Conservation (phyloP, 345 rosid species). For the Gynandropsis gynandra region DNA sequence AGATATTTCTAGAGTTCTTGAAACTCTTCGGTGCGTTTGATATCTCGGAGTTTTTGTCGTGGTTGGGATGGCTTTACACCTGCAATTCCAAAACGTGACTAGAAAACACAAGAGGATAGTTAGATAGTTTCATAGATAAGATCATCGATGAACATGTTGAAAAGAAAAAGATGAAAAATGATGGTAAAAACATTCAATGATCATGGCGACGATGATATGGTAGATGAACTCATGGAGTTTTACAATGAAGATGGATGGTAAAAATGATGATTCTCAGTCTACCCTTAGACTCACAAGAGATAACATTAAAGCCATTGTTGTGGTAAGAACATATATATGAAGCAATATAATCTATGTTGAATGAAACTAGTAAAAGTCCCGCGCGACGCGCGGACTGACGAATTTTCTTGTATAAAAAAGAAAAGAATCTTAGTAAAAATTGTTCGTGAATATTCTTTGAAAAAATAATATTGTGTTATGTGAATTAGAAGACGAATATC, state of each 20-base stretch:
- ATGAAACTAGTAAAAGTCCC: too few relatives aligned
- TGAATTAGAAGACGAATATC: too few relatives aligned
- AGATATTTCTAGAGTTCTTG: slow-evolving; percentile 77
- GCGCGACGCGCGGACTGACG: too few relatives aligned
- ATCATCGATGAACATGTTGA: slow-evolving; percentile 59
- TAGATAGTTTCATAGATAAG: slow-evolving; percentile 58
- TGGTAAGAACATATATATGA: slow-evolving; percentile 63
- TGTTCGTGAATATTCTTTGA: slow-evolving; percentile 62
- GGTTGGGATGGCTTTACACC: slow-evolving; percentile 55
- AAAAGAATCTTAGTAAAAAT: slow-evolving; percentile 40
- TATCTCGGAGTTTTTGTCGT: slow-evolving; percentile 48
- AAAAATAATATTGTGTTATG: too few relatives aligned
- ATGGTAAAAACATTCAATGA: background rate
- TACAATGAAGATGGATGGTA: slow-evolving; percentile 41
- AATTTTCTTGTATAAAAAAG: slow-evolving; percentile 44
- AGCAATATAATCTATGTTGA: background rate
- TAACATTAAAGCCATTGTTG: slow-evolving; percentile 78
- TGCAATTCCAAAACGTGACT: slow-evolving; percentile 43
- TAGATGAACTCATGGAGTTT: slow-evolving; percentile 65
- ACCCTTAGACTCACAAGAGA: slow-evolving; percentile 49
- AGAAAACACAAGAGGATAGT: slow-evolving; percentile 41
- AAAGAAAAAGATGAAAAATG: slow-evolving; percentile 24
- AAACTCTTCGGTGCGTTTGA: slow-evolving; percentile 83
- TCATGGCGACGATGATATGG: slow-evolving; percentile 51
- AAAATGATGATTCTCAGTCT: slow-evolving; percentile 36